Conservation (phyloP, 129 eudicot species). For the Chrysanthemum makinoi region DNA sequence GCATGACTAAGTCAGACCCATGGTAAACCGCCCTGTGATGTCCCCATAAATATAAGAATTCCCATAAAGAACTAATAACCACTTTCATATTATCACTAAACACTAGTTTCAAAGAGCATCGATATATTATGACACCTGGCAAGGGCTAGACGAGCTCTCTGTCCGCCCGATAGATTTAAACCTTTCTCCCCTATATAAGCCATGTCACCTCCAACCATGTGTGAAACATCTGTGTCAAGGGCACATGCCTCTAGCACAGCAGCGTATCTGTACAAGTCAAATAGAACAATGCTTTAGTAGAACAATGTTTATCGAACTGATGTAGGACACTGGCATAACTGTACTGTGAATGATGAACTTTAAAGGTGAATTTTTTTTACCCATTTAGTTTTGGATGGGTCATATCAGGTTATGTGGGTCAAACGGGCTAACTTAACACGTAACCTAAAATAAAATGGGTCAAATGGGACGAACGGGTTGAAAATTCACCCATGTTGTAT, state of each 20-base stretch:
- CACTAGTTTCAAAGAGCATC: conserved; percentile 3
- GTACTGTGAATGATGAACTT: too few species aligned
- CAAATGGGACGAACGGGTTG: not conserved
- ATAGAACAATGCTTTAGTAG: not conserved
- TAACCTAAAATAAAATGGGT: not conserved
- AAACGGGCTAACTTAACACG: not conserved
- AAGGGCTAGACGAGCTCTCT: conserved; percentile 93
- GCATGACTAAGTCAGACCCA: conserved; percentile 63
- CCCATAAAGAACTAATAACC: conserved; percentile 3
- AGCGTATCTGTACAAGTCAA: conserved; percentile 53
- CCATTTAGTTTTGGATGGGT: not conserved
- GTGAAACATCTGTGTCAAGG: conserved; percentile 73
- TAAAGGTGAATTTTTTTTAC: not conserved
- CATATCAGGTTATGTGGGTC: not conserved
- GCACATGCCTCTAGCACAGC: conserved; percentile 74
- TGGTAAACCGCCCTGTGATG: conserved; percentile 78
- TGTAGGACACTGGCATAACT: too few species aligned
- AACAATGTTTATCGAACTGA: not conserved
- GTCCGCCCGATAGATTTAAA: conserved; percentile 87
- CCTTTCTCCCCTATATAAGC: conserved; percentile 92
- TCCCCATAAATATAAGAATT: conserved; percentile 8
- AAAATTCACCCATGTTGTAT: not conserved
- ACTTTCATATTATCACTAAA: conserved; percentile 14
- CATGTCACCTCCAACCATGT: conserved; percentile 90
- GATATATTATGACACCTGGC: conserved; percentile 57